Evolutionary conservation across 2,329 filamentous ascomycete genomes (phyloP), one percentile per base, ranked within the genome.

Genomic region (Sphaerulina populicola): DNA sequence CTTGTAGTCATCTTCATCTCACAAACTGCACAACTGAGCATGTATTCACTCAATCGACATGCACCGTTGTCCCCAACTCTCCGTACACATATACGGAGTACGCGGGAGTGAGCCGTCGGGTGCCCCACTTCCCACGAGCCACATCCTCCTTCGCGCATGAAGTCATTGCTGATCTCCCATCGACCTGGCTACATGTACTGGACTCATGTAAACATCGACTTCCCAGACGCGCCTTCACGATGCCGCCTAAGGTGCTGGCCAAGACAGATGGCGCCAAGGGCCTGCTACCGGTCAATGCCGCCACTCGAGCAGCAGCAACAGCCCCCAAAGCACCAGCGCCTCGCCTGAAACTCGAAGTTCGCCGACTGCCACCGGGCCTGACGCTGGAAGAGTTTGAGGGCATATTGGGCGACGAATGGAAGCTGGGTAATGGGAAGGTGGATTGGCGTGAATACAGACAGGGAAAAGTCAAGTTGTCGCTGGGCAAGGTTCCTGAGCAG

Each of bases 361-460:
- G 94, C 47, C 80, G 91, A 51, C 78, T 98, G 3, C 88, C 93
- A 8, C 90, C 93, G 1, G 88, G 85, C 7, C 76, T 98, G 67
- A 94, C 86, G 0, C 79, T 87, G 63, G 69, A 77, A 0, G 93
- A 98, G 63, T 91, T 94, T 57, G 75, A 82, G 61, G 69, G 72
- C 11, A 76, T 82, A 7, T 68, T 96, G 10, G 90, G 89, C 3
- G 77, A 83, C 1, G 84, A 89, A 44, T 97, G 91, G 91, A 86
- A 82, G 62, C 62, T 78, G 3, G 86, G 86, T n/a, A 79, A 78
- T 43, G 88, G 88, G 30, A 93, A 83, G 65, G 81, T 94, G 10
- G 90, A 94, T 67, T 96, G 88, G 87, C 75, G 86, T 58, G 78
- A 78, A 44, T 98, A 80, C 66, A 78, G 78, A 52, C 71, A 77